Conservation (phyloP, 768 basidiomycete genomes). For the Termitomyces sp. region DNA sequence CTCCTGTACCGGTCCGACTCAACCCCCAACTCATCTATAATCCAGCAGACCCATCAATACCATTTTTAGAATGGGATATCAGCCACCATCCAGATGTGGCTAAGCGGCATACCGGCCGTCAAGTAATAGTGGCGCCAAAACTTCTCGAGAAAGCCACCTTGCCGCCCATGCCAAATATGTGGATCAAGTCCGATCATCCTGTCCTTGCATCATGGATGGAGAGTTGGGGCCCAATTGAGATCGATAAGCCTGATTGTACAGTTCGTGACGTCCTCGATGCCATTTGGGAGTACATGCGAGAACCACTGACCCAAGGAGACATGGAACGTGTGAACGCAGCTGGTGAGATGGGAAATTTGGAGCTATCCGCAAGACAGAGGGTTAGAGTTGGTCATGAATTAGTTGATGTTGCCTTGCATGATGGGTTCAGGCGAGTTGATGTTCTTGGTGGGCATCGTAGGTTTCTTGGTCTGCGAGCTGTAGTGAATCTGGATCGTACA, state of each 20-base stretch:
- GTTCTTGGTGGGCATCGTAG: conserved; percentile 37
- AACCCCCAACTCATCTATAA: conserved; percentile 30
- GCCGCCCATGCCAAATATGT: conserved; percentile 24
- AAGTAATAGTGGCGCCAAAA: conserved; percentile 20
- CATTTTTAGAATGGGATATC: conserved; percentile 37
- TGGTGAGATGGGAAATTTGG: conserved; percentile 12
- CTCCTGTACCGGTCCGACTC: conserved; percentile 18
- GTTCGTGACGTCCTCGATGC: conserved; percentile 42
- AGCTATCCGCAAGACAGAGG: conserved; percentile 25
- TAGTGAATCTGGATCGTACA: conserved; percentile 27
- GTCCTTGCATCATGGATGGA: conserved; percentile 35
- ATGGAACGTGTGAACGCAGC: conserved; percentile 17
- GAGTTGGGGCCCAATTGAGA: conserved; percentile 45
- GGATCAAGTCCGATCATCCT: conserved; percentile 32
- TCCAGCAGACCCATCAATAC: conserved; percentile 28
- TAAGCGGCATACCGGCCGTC: conserved; percentile 24
- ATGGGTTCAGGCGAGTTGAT: conserved; percentile 45
- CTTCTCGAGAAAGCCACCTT: conserved; percentile 27
- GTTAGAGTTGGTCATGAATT: conserved; percentile 33
- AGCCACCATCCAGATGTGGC: conserved; percentile 31
- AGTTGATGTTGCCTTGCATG: conserved; percentile 27
- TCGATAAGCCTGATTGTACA: conserved; percentile 31
- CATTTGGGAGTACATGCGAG: conserved; percentile 43
- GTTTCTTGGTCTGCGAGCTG: conserved; percentile 39
- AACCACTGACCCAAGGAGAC: conserved; percentile 31